Evolutionary conservation across 2,329 filamentous ascomycete genomes (phyloP), one percentile per base, ranked within the genome.

Genomic region (Penicillium digitatum): DNA sequence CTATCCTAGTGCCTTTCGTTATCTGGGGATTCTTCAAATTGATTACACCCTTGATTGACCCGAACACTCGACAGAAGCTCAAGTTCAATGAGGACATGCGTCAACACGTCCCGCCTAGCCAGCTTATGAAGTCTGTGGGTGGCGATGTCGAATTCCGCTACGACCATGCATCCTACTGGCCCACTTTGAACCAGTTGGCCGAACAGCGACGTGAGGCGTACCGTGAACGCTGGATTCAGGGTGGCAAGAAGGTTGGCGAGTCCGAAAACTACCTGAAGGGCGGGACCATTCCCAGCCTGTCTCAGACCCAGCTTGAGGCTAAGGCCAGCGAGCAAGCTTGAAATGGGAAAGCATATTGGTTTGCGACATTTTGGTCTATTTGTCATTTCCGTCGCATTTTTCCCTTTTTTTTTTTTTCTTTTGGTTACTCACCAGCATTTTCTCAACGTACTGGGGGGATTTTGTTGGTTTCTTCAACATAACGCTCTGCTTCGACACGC

Each of bases 41-140:
- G 66, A 92, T 99, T 75, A 91, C 86, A 5, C 91, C 93, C 37
- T 96, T 99, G 76, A 96, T 99, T 76, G 94, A 99, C 74, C 94
- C 94, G 8, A 78, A 92, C 66, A 99, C 94, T 10, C 86, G 89
- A 55, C 86, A 94, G 69, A 99, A 99, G 80, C 86, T 99, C 78
- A 95, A 94, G 78, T 96, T 96, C 81, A 96, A 97, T 79, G 91
- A 96, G 73, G 88, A 95, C 69, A 86, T 96, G 78, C 82, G 81
- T 63, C 79, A 88, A 63, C 90, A 91, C 71, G 87, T 99, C 20
- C 91, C 91, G 5, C 75, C 85, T 8, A 81, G 87, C 66, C 93
- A 97, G 72, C 83, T 99, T 50, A 88, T 90, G 86, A 87, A 85
- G 66, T 81, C 86, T 54, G 86, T 88, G 66, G 86, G 87, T 45